These are phyloP conservation scores for Botryosphaeria dothidea DNA, from an alignment of 2,329 filamentous ascomycete species.

Conservation along the genomic window DNA sequence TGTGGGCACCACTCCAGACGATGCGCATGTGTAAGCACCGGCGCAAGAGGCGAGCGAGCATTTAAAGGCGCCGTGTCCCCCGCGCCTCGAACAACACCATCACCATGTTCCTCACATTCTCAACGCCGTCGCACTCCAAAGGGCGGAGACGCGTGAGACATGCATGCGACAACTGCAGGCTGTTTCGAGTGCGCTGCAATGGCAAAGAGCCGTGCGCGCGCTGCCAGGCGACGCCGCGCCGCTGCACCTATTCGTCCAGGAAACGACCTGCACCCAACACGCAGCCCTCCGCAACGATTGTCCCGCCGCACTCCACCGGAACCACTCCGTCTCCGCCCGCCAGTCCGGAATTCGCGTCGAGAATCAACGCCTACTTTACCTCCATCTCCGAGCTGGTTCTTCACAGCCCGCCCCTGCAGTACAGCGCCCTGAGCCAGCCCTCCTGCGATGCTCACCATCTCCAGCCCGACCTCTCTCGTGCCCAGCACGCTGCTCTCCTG, in stretches of 20 bases:
- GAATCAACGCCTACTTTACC: background rate
- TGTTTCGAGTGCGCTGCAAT: background rate
- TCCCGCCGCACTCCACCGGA: background rate
- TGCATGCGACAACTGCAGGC: background rate
- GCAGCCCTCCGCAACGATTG: background rate
- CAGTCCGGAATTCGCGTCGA: background rate
- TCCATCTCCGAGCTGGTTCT: background rate
- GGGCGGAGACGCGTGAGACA: background rate
- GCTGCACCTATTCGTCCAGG: background rate
- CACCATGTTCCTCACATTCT: too few relatives aligned
- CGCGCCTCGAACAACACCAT: too few relatives aligned
- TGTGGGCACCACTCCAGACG: too few relatives aligned
- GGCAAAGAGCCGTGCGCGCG: background rate
- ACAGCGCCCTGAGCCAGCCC: background rate
- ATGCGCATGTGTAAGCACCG: too few relatives aligned
- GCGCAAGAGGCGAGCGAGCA: too few relatives aligned
- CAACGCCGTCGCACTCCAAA: too few relatives aligned
- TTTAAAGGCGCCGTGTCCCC: too few relatives aligned
- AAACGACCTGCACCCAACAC: too few relatives aligned
- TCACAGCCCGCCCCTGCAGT: background rate
- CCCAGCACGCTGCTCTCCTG: background rate
- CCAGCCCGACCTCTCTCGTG: background rate
- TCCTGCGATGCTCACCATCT: background rate
- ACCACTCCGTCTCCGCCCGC: background rate
- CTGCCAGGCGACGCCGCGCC: background rate